Evolutionary conservation across 495 filamentous ascomycete species (phyloP).

Genomic region (Aspergillus coremiiformis): DNA sequence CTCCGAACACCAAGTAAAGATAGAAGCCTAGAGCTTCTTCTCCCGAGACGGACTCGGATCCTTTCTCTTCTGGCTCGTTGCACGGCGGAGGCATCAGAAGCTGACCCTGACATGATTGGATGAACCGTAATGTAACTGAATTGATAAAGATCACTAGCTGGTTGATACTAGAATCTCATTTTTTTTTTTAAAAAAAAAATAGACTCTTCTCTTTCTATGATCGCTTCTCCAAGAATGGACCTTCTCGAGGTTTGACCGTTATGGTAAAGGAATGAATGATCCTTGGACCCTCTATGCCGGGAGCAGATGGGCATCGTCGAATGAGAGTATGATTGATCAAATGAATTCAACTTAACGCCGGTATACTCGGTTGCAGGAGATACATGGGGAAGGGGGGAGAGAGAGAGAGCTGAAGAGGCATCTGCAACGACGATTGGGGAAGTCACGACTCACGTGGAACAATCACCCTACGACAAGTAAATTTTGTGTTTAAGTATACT

Average conservation of each 20-base stretch:
- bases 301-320: neutral
- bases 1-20: conserved; percentile 29
- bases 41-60: conserved; percentile 21
- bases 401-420: neutral
- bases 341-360: no score
- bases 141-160: neutral
- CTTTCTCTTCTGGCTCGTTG: conserved; percentile 9
- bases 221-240: neutral
- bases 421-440: neutral
- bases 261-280: neutral
- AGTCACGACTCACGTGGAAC: neutral
- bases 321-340: neutral
- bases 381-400: neutral
- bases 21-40: conserved; percentile 33
- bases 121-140: neutral
- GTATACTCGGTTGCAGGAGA: no score
- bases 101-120: conserved; percentile 23
- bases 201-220: neutral
- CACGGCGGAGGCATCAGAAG: conserved; percentile 12
- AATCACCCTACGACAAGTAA: neutral
- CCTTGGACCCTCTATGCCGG: neutral
- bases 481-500: no score
- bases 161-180: neutral
- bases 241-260: neutral
- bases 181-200: no score